A percentile compares a stretch with the other conserved stretches of the same genome.
These are phyloP conservation scores for Candida tetrigidarum DNA, from an alignment of 1,139 yeast genomes.

Conservation along the genomic window DNA sequence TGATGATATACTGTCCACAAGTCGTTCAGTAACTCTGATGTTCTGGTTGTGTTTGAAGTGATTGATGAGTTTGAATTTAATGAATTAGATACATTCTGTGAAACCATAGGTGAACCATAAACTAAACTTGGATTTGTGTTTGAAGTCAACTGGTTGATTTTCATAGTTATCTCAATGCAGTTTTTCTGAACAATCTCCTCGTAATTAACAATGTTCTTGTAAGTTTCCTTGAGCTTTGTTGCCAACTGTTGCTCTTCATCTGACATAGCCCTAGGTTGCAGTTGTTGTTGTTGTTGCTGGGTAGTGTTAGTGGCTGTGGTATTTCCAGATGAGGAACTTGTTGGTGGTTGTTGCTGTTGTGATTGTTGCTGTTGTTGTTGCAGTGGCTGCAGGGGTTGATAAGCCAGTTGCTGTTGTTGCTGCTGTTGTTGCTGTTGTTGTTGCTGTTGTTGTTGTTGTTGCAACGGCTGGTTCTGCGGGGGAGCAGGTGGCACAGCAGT, in stretches of 20 bases:
- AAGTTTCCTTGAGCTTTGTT: conserved; percentile 72
- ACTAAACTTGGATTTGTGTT: conserved; percentile 20
- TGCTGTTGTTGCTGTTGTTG: conserved; percentile 14
- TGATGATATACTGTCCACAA: conserved; percentile 74
- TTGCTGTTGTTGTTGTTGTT: conserved; percentile 8
- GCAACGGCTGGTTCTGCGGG: conserved; percentile 6
- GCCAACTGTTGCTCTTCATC: conserved; percentile 76
- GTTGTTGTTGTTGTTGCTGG: conserved; percentile 18
- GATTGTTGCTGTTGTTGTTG: conserved; percentile 16
- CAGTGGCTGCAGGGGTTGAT: conserved; percentile 16
- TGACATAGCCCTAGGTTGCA: conserved; percentile 43
- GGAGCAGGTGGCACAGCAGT: conserved; percentile 5
- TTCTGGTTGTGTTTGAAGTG: conserved; percentile 25
- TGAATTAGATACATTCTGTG: conserved; percentile 24
- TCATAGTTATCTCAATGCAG: conserved; percentile 57
- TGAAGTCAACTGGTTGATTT: conserved; percentile 51
- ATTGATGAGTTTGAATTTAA: conserved; percentile 22
- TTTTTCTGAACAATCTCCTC: conserved; percentile 74
- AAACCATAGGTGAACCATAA: conserved; percentile 24
- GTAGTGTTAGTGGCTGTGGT: background rate
- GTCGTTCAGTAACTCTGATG: conserved; percentile 61
- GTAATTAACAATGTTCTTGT: conserved; percentile 65
- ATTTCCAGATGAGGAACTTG: background rate
- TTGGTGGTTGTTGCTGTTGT: conserved; percentile 9
- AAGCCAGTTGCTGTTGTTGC: conserved; percentile 14